Conservation (phyloP, 495 filamentous ascomycete genomes). For the Talaromyces ruber region DNA sequence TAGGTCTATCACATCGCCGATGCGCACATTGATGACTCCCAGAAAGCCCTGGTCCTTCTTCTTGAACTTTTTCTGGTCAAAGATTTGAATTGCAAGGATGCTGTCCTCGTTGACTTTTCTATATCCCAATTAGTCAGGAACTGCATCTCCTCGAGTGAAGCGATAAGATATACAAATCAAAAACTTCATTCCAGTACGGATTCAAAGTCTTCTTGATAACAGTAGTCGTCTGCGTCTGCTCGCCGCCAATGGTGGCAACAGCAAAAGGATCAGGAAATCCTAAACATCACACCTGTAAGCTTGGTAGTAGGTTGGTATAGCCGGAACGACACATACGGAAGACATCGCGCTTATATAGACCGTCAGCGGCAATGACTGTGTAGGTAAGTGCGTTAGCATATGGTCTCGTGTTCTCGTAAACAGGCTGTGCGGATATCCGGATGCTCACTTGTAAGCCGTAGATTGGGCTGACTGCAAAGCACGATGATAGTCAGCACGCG, state of each 20-base stretch:
- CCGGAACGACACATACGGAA: conserved; percentile 54
- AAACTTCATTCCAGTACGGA: conserved; percentile 98
- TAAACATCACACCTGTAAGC: conserved; percentile 23
- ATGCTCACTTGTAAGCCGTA: conserved; percentile 55
- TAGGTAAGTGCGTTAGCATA: conserved; percentile 9
- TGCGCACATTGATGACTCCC: conserved; percentile 92
- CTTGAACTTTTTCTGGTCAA: conserved; percentile 99
- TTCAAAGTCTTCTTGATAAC: conserved; percentile 97
- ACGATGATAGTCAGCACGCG: conserved; percentile 10
- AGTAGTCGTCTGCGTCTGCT: conserved; percentile 90
- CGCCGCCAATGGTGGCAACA: conserved; percentile 90
- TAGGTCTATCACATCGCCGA: conserved; percentile 88
- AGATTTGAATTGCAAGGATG: conserved; percentile 95
- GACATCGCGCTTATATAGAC: conserved; percentile 97
- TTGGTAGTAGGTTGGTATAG: not conserved
- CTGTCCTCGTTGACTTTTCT: conserved; percentile 87
- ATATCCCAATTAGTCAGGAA: not conserved
- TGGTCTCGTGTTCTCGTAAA: conserved; percentile 5
- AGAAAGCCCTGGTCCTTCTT: conserved; percentile 99
- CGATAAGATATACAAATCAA: conserved; percentile 70
- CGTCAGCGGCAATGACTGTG: conserved; percentile 94
- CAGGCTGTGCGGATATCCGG: not conserved
- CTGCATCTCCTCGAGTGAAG: not conserved
- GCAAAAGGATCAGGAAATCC: conserved; percentile 97
- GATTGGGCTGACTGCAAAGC: conserved; percentile 44